phyloP scores from a whole-genome alignment of 345 rosid genomes.

The Salix exigua region DNA sequence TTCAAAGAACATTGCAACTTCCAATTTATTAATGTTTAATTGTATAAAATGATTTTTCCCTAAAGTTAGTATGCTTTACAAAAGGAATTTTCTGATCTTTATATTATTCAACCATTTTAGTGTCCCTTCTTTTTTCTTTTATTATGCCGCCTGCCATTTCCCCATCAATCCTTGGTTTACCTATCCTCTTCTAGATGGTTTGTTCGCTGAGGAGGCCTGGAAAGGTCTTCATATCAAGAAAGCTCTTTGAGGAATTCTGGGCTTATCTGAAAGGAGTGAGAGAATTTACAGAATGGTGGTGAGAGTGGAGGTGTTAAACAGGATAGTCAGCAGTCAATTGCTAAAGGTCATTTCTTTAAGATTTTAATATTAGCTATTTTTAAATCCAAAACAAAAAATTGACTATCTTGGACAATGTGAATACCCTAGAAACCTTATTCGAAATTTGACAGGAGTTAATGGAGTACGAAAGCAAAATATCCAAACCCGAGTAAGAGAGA shows the following conservation, averaged over 20 bases:
- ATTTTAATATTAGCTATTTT: not conserved
- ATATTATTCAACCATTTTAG: not conserved
- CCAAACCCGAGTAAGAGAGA: constrained; percentile 57
- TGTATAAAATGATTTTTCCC: too few relatives aligned
- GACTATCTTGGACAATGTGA: not conserved
- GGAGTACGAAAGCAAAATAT: constrained; percentile 1
- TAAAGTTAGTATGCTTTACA: not conserved
- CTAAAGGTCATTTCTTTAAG: not conserved
- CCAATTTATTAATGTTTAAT: too few relatives aligned
- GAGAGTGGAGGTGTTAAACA: not conserved
- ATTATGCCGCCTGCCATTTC: too few relatives aligned
- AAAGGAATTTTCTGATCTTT: not conserved
- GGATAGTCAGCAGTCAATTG: not conserved
- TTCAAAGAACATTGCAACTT: too few relatives aligned
- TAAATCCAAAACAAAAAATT: not conserved
- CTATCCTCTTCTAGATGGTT: too few relatives aligned
- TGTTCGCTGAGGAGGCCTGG: too few relatives aligned
- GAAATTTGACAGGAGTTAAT: not conserved
- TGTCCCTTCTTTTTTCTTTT: not conserved
- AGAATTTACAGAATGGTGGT: not conserved
- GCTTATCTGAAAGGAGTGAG: not conserved
- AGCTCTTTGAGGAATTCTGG: too few relatives aligned
- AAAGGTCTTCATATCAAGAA: too few relatives aligned
- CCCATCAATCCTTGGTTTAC: too few relatives aligned
- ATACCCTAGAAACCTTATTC: not conserved